Evolutionary conservation across 805 yeast genomes (phyloP), one percentile per base, ranked within the genome.

Genomic region (Candida tibetensis): DNA sequence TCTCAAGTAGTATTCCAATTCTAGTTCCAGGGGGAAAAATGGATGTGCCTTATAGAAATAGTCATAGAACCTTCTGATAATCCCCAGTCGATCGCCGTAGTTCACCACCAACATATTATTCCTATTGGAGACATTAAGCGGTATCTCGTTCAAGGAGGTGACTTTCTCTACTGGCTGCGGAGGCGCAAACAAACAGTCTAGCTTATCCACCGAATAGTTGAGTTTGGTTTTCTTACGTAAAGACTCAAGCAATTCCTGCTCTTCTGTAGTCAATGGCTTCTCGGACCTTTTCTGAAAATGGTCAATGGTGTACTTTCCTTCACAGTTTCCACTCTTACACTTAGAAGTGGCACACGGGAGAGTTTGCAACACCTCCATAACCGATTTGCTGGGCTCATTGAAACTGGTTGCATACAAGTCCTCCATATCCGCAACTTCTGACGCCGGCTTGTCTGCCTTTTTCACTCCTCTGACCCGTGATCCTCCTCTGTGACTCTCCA

Each of bases 401-500:
- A 7, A 7, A 7, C 9, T 7, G 25, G 9, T 10, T 10, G 25
- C 25, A 7, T 7, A 7, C 9, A 7, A 7, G 37, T 51, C 55
- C 29, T 50, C 56, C 17, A 52, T 52, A 37, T 52, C 56, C 4
- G 47, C 51, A n/a, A 45, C 31, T 10, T n/a, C 36, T 38, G 22
- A 36, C 37, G 16, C 33, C 17, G 22, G 9, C 34, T 12, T 34
- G 10, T 19, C 23, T 4, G 34, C 32, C 33, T 49, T 60, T 43
- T 59, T 66, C 16, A 69, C 68, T 12, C 79, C 79, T 46, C 69
- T 75, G 45, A 62, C 71, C 31, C 81, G 53, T 5, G 78, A 69
- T 1, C 81, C 81, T 28, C 81, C 81, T 43, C 81, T 53, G 29
- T 73, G 67, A 42, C 77, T 71, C 47, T 71, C 72, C 4, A 75